phyloP scores from a whole-genome alignment of 768 basidiomycete species.

The Suillus spraguei region DNA sequence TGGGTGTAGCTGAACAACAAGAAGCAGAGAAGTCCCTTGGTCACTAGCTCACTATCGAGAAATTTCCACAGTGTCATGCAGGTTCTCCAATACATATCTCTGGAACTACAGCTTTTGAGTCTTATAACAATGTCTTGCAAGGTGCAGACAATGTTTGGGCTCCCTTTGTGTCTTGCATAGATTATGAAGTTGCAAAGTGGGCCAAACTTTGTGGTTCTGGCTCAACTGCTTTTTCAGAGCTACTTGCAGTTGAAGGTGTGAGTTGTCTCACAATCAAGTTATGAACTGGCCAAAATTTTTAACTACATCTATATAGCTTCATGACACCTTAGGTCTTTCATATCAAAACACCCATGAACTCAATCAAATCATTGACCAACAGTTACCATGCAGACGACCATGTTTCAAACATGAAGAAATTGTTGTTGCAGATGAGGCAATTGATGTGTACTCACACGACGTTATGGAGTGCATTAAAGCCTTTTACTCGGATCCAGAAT shows the following conservation, averaged over 20 bases:
- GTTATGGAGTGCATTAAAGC: conserved; percentile 39
- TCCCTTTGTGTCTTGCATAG: conserved; percentile 37
- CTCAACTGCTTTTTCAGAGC: conserved; percentile 40
- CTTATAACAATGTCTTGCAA: neutral
- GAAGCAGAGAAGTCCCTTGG: neutral
- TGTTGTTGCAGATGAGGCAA: conserved; percentile 30
- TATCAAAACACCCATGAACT: conserved; percentile 34
- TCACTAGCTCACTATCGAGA: neutral
- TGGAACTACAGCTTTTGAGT: neutral
- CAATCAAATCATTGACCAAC: conserved; percentile 37
- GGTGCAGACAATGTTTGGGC: conserved; percentile 19
- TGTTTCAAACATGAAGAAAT: conserved; percentile 29
- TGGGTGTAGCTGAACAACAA: neutral
- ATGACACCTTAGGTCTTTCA: conserved; percentile 33
- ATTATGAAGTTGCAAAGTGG: conserved; percentile 45
- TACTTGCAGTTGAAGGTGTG: conserved; percentile 42
- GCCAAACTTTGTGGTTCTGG: conserved; percentile 38
- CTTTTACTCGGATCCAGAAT: conserved; percentile 38
- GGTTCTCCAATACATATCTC: neutral
- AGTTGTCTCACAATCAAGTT: conserved; percentile 16
- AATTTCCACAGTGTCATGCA: neutral
- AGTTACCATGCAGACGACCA: conserved; percentile 23
- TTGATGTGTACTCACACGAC: conserved; percentile 37
- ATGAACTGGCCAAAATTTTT: neutral
- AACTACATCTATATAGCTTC: conserved; percentile 16